Conservation (phyloP, 495 filamentous ascomycete species). For the Terfezia boudieri region DNA sequence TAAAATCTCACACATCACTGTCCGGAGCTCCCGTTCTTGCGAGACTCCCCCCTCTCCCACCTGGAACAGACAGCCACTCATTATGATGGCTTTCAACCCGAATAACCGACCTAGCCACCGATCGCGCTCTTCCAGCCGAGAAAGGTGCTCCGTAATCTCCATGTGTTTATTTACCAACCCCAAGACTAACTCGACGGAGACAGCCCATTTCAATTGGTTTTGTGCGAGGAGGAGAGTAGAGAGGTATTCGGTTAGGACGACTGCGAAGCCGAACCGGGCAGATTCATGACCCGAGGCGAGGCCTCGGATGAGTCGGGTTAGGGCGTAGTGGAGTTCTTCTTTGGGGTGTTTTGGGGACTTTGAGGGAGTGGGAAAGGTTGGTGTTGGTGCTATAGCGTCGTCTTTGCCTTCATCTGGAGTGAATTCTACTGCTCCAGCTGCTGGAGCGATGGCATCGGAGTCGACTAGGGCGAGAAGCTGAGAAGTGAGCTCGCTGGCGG, state of each 20-base stretch:
- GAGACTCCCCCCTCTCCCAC: slow-evolving; percentile 24
- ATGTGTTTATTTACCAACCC: slow-evolving; percentile 47
- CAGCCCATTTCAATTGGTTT: slow-evolving; percentile 18
- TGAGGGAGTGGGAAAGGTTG: neutral
- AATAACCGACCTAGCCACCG: slow-evolving; percentile 68
- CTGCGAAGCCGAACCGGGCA: slow-evolving; percentile 70
- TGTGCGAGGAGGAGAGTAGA: slow-evolving; percentile 6
- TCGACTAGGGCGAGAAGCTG: slow-evolving; percentile 18
- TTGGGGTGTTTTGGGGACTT: slow-evolving; percentile 1
- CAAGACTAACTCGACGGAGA: slow-evolving; percentile 35
- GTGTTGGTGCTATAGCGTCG: slow-evolving; percentile 5
- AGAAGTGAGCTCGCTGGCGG: slow-evolving; percentile 22
- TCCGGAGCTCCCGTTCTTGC: slow-evolving; percentile 27
- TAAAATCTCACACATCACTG: slow-evolving; percentile 35
- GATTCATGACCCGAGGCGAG: slow-evolving; percentile 79
- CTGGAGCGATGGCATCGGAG: neutral
- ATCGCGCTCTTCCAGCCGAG: slow-evolving; percentile 67
- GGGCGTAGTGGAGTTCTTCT: slow-evolving; percentile 15
- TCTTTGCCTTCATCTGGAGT: slow-evolving; percentile 9
- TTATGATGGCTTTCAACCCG: slow-evolving; percentile 59
- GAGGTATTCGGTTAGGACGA: slow-evolving; percentile 53
- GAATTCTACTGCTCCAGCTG: neutral
- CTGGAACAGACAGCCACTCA: slow-evolving; percentile 33
- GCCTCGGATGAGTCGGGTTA: slow-evolving; percentile 56
- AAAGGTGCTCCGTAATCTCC: slow-evolving; percentile 35